A percentile compares a stretch with the other conserved stretches of the same genome.
phyloP scores from a whole-genome alignment of 805 yeast genomes.

The Wickerhamomyces alni region DNA sequence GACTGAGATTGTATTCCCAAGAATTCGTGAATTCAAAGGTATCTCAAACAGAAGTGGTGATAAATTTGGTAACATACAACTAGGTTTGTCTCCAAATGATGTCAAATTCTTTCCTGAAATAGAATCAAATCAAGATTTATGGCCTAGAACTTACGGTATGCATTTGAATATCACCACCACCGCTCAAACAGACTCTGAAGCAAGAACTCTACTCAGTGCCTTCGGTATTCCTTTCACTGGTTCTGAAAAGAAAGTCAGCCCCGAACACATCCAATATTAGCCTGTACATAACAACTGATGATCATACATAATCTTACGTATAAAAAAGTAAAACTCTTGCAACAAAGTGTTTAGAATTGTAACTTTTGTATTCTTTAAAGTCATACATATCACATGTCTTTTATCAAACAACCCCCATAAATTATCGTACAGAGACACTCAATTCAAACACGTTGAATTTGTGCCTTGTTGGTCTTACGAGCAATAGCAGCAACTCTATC shows the following conservation, averaged over 20 bases:
- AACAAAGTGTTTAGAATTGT: no score
- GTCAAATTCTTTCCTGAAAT: conserved; percentile 87
- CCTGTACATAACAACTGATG: not conserved
- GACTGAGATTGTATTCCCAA: conserved; percentile 88
- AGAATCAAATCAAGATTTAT: conserved; percentile 81
- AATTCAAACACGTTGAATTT: conserved; percentile 25
- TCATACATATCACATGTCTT: not conserved
- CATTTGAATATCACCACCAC: conserved; percentile 80
- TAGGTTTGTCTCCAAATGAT: conserved; percentile 76
- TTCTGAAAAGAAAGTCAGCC: conserved; percentile 31
- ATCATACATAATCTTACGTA: not conserved
- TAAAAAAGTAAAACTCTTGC: not conserved
- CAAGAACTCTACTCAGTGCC: conserved; percentile 77
- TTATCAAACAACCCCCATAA: not conserved
- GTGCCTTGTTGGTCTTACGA: conserved; percentile 41
- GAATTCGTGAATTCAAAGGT: conserved; percentile 84
- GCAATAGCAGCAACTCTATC: conserved; percentile 87
- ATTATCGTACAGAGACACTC: not conserved
- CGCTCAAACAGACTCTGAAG: conserved; percentile 87
- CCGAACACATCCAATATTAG: conserved; percentile 20
- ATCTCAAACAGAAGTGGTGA: conserved; percentile 76
- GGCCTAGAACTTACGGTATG: conserved; percentile 84
- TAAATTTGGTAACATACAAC: conserved; percentile 74
- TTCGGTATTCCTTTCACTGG: conserved; percentile 76
- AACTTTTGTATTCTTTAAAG: no score